These are phyloP conservation scores for Nephelium lappaceum DNA, from an alignment of 345 rosid genomes.

Conservation along the genomic window DNA sequence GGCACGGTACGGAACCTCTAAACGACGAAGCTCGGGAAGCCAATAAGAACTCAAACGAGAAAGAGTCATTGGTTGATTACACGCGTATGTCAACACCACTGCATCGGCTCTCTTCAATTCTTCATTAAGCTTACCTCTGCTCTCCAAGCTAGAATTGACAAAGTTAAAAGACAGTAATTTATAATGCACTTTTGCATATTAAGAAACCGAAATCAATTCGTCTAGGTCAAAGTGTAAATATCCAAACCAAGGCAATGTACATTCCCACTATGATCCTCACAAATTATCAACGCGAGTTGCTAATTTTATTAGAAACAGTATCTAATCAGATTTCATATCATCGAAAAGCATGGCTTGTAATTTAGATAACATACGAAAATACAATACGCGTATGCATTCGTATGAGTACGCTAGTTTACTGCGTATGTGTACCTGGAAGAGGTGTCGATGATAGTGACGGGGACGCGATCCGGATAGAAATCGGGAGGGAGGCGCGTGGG, in stretches of 20 bases:
- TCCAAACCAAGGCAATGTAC: neutral
- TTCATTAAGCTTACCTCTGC: slow-evolving; percentile 68
- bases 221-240: neutral
- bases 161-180: slow-evolving; percentile 8
- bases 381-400: neutral
- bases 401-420: neutral
- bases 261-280: neutral
- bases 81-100: slow-evolving; percentile 71
- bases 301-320: neutral
- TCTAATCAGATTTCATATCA: neutral
- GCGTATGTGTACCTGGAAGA: slow-evolving; percentile 56
- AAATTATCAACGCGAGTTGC: neutral
- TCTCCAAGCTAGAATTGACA: slow-evolving; percentile 54
- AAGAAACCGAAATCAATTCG: neutral
- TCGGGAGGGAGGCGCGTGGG: slow-evolving; percentile 79
- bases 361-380: neutral
- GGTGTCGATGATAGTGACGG: slow-evolving; percentile 82
- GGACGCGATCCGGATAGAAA: slow-evolving; percentile 68
- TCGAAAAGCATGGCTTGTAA: neutral
- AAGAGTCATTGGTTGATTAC: slow-evolving; percentile 70
- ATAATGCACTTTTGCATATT: neutral
- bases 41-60: slow-evolving; percentile 62
- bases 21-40: slow-evolving; percentile 77
- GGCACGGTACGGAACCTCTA: slow-evolving; percentile 44
- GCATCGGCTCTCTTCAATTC: slow-evolving; percentile 81